phyloP scores from a whole-genome alignment of 1,284 basidiomycete species.

The Ceratobasidium sp. region DNA sequence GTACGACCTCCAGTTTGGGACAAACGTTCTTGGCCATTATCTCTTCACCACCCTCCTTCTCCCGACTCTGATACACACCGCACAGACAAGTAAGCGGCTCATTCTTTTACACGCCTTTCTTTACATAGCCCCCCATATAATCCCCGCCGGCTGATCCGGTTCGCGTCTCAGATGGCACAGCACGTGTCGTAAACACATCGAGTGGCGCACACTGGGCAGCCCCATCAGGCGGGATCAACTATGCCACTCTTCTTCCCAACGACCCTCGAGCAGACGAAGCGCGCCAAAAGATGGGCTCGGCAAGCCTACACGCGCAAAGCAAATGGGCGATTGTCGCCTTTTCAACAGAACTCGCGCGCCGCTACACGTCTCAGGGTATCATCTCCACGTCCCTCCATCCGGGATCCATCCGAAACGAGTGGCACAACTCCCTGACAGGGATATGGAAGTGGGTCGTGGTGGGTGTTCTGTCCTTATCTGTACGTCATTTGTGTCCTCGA shows the following conservation, averaged over 20 bases:
- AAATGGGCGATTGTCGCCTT: slow-evolving; percentile 39
- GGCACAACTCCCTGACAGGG: slow-evolving; percentile 40
- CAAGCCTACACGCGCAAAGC: slow-evolving; percentile 19
- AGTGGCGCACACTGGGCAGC: slow-evolving; percentile 22
- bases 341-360: slow-evolving; percentile 46
- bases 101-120: neutral
- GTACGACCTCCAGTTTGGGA: slow-evolving; percentile 47
- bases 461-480: slow-evolving; percentile 10
- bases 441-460: slow-evolving; percentile 31
- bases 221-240: slow-evolving; percentile 25
- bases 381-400: slow-evolving; percentile 46
- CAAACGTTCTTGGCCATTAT: slow-evolving; percentile 47
- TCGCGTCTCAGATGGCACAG: neutral
- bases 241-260: slow-evolving; percentile 14
- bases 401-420: slow-evolving; percentile 35
- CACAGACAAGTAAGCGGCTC: slow-evolving; percentile 19
- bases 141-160: neutral
- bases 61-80: slow-evolving; percentile 38
- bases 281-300: slow-evolving; percentile 9
- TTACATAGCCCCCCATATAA: neutral
- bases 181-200: slow-evolving; percentile 10
- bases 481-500: slow-evolving; percentile 11
- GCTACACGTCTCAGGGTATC: slow-evolving; percentile 46
- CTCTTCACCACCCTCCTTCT: slow-evolving; percentile 43
- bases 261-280: slow-evolving; percentile 15